Conservation (phyloP, 352 stramenopile genomes). For the Globisporangium paroecandrum region DNA sequence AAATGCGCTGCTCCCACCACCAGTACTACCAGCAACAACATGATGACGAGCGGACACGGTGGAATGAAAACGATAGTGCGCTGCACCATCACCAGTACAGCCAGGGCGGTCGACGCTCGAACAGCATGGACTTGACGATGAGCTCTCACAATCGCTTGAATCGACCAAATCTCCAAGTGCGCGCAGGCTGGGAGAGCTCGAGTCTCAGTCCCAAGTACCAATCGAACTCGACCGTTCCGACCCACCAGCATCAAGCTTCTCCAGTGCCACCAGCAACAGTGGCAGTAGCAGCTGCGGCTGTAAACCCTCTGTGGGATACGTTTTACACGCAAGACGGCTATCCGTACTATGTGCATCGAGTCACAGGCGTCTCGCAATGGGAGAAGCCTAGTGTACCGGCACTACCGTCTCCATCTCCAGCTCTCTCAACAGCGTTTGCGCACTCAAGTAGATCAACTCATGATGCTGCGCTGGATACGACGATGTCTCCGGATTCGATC, state of each 20-base stretch:
- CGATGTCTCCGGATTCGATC: constrained; percentile 35
- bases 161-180: neutral
- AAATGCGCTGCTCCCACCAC: constrained; percentile 1
- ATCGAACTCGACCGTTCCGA: neutral
- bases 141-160: neutral
- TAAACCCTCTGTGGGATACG: constrained; percentile 46
- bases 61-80: neutral
- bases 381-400: constrained; percentile 37
- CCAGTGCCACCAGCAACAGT: neutral
- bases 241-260: neutral
- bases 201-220: neutral
- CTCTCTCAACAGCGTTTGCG: neutral
- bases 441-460: neutral
- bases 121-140: constrained; percentile 7
- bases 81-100: neutral
- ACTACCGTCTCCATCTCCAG: neutral
- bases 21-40: neutral
- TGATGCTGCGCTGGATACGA: neutral
- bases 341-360: constrained; percentile 72
- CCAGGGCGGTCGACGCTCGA: neutral
- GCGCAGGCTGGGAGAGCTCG: constrained; percentile 1
- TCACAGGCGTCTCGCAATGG: constrained; percentile 72
- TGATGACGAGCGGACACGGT: neutral
- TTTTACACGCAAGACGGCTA: constrained; percentile 75
- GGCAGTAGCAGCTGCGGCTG: neutral